These are phyloP conservation scores for Prunus yedoensis DNA, from an alignment of 331 rosid species.

Conservation along the genomic window DNA sequence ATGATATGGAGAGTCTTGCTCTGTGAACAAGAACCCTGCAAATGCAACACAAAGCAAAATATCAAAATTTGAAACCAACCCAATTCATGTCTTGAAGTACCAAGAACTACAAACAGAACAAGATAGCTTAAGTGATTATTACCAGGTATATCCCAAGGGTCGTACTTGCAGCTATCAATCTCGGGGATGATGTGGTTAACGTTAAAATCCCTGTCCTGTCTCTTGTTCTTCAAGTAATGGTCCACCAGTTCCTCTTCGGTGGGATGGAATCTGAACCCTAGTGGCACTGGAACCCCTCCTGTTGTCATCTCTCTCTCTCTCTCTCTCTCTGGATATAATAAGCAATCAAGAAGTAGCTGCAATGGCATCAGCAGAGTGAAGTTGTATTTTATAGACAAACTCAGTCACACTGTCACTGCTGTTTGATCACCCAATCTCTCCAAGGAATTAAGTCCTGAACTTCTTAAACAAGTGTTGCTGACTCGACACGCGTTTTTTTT, in stretches of 20 bases:
- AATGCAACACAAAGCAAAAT: not conserved
- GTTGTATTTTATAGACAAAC: not conserved
- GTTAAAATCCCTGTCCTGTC: slow-evolving; percentile 5
- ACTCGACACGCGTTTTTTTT: not conserved
- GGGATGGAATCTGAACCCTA: slow-evolving; percentile 60
- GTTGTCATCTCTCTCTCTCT: not conserved
- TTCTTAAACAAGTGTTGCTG: not conserved
- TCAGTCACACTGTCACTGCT: not conserved
- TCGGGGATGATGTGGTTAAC: slow-evolving; percentile 23
- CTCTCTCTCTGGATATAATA: too few species aligned
- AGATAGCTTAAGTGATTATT: not conserved
- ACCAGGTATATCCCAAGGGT: slow-evolving; percentile 53
- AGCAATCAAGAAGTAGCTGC: not conserved
- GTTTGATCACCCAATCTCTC: too few species aligned
- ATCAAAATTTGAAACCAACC: not conserved
- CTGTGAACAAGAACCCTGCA: not conserved
- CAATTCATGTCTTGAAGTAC: not conserved
- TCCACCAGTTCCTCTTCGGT: slow-evolving; percentile 51
- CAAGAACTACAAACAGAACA: not conserved
- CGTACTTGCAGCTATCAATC: slow-evolving; percentile 25
- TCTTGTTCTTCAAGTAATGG: slow-evolving; percentile 42
- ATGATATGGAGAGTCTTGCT: not conserved
- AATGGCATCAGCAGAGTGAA: not conserved
- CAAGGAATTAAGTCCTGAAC: not conserved
- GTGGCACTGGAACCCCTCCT: slow-evolving; percentile 1